Base-by-base conservation (phyloP, 2,329 filamentous ascomycete genomes). In the Diaporthe australafricana region DNA sequence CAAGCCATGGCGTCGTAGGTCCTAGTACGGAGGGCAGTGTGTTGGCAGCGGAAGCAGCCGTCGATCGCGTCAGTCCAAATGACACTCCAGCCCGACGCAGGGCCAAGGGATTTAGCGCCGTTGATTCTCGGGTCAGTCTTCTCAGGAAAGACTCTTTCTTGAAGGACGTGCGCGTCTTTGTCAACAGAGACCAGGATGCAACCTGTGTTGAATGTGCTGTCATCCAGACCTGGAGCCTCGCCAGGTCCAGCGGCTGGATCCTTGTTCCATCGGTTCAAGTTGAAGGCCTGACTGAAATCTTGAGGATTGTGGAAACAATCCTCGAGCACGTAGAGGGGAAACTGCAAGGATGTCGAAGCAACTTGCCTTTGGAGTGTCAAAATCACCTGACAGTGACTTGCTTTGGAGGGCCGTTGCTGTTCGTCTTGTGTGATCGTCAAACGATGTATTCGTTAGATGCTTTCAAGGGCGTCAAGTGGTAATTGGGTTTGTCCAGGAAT, bases 21-120 rank as follows among this genome's bases (percentile, higher is more conserved):
- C 60, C 45, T 65, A n/a, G 45, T 27, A 42, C 60, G 20, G 45
- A 65, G 20, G 45, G 60, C 60, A 65, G 47, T 50, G 45, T 12
- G 60, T 65, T 65, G 60, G 60, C 60, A 65, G 60, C 60, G 60
- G 45, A 50, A 65, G 60, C 45, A 50, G 60, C 60, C 60, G 60
- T 38, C 60, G 60, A 65, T 65, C 60, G 60, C 30, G 60, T 50
- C 45, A 65, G 50, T 65, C 42, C 60, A 65, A 65, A 50, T 65
- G 45, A 22, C 60, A 50, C 60, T 50, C 45, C 45, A 65, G 45
- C 42, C 27, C 17, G 35, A 27, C 27, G 38, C 17, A 50, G 12
- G 60, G n/a, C 60, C 42, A 65, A 38, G 45, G 32, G 16, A 50
- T 50, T 65, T 65, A 65, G 60, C 60, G 60, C 30, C 5, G 30